Evolutionary conservation across 768 basidiomycete genomes (phyloP), one percentile per base, ranked within the genome.

Genomic region (Rhodotorula graminis): DNA sequence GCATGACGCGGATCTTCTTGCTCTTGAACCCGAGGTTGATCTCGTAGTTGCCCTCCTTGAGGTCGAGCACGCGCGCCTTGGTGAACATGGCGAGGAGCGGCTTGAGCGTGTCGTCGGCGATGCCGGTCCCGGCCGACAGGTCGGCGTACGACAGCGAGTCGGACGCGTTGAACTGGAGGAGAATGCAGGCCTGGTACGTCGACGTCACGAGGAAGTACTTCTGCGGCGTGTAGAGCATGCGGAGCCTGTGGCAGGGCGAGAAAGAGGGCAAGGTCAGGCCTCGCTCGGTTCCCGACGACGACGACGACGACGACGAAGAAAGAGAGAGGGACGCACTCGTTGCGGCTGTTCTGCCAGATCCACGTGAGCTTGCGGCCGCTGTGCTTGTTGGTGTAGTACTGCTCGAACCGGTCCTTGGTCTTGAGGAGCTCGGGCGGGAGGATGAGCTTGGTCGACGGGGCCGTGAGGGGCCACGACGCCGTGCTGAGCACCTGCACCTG

Each of bases 321-420:
- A 44, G 19, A n/a, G n/a, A n/a, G n/a, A n/a, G 25, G 23, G 11
- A 71, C 67, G 42, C 37, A 75, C 74, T 99, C 96, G 82, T 94
- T 94, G 84, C 95, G 95, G 67, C 89, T 93, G 81, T 94, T 92
- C 79, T 97, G 95, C 96, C 96, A 99, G 18, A 98, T 83, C 95
- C 95, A 99, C 0, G 92, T 94, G 56, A 99, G 85, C 80, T 95
- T 95, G 71, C 95, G 89, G 23, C 93, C 95, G 79, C 89, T 91
- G 81, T 95, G 92, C 81, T 94, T 93, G 79, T 88, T 88, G 79
- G 91, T 90, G 81, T 98, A 97, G 84, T 93, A 98, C 71, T 88
- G 87, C 73, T 88, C 87, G 85, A 98, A 99, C 57, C 92, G 87
- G 70, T 94, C 90, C 80, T 94, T 93, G 15, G 90, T 92, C 31